Percentiles rank a stretch among this genome's conserved stretches.
Evolutionary conservation across 2,329 filamentous ascomycete species (phyloP).

Genomic region (Elsinoe ampelina): DNA sequence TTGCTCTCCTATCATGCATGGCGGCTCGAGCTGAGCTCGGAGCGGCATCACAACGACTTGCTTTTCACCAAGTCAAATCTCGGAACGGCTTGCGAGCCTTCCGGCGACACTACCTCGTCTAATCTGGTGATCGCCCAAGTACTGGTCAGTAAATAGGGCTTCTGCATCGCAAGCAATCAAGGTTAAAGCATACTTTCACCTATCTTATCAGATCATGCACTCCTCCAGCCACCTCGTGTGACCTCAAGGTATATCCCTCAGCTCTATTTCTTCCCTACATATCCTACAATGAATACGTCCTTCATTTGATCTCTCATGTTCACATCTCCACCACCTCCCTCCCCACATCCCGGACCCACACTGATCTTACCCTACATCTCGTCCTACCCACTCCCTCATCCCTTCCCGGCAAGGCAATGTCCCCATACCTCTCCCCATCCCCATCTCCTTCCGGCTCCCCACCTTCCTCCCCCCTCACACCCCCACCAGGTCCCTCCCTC

Average conservation of each 20-base stretch:
- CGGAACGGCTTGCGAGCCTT: too few relatives aligned
- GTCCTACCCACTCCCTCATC: conserved; percentile 20
- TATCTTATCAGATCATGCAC: conserved; percentile 11
- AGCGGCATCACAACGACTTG: too few relatives aligned
- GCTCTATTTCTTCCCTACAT: conserved; percentile 41
- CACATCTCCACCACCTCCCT: background rate
- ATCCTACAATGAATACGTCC: background rate
- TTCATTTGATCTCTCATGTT: too few relatives aligned
- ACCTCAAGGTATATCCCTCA: conserved; percentile 34
- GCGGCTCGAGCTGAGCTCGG: too few relatives aligned
- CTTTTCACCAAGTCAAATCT: too few relatives aligned
- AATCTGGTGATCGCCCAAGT: too few relatives aligned
- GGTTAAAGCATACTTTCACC: background rate
- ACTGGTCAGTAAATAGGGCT: too few relatives aligned
- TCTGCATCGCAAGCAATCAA: too few relatives aligned
- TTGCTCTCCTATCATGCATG: too few relatives aligned
- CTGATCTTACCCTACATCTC: background rate
- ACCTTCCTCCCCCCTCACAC: conserved; percentile 32
- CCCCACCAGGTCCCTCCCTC: background rate
- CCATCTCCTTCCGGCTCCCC: conserved; percentile 19
- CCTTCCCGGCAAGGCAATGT: background rate
- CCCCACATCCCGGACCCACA: background rate
- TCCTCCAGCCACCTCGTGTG: conserved; percentile 25
- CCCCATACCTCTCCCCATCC: conserved; percentile 21
- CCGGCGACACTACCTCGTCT: too few relatives aligned